Percentiles rank a stretch among this genome's conserved stretches.
Evolutionary conservation across 257 asterid genomes (phyloP).

Genomic region (Nicotiana benthamiana): DNA sequence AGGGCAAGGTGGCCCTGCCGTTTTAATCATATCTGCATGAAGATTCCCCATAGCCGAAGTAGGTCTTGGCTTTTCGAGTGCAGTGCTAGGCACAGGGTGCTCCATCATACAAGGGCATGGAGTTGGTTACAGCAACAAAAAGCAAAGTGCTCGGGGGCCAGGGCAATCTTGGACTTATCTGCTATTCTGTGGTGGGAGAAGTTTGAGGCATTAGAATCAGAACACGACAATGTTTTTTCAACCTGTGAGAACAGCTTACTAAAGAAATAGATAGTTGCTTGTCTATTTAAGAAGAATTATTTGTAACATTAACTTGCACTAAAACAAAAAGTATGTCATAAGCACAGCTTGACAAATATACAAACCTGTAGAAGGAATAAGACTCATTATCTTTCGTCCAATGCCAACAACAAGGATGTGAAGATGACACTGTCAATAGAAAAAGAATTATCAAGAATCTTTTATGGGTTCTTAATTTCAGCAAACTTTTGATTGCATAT

Average conservation of each 20-base stretch:
- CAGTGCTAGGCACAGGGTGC: no score
- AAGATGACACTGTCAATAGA: background rate
- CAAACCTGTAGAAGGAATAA: background rate
- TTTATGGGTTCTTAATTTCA: background rate
- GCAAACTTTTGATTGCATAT: background rate
- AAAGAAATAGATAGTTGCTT: background rate
- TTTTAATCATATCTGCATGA: constrained; percentile 40
- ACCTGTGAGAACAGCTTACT: constrained; percentile 30
- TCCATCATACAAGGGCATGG: constrained; percentile 19
- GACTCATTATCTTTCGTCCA: background rate
- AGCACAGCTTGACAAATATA: background rate
- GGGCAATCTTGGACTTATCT: constrained; percentile 45
- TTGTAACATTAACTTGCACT: background rate
- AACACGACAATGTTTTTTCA: constrained; percentile 25
- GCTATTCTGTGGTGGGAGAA: constrained; percentile 48
- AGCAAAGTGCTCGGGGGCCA: constrained; percentile 25
- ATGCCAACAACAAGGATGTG: background rate
- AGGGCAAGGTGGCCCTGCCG: constrained; percentile 32
- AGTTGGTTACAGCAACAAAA: constrained; percentile 54
- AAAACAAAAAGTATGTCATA: background rate
- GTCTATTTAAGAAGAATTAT: background rate
- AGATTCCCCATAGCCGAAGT: constrained; percentile 38
- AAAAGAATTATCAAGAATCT: background rate
- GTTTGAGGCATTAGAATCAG: constrained; percentile 44
- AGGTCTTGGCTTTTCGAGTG: constrained; percentile 48